Percentiles rank a stretch among this genome's conserved stretches.
Conservation (phyloP, 495 filamentous ascomycete genomes). For the Neurospora sp. region DNA sequence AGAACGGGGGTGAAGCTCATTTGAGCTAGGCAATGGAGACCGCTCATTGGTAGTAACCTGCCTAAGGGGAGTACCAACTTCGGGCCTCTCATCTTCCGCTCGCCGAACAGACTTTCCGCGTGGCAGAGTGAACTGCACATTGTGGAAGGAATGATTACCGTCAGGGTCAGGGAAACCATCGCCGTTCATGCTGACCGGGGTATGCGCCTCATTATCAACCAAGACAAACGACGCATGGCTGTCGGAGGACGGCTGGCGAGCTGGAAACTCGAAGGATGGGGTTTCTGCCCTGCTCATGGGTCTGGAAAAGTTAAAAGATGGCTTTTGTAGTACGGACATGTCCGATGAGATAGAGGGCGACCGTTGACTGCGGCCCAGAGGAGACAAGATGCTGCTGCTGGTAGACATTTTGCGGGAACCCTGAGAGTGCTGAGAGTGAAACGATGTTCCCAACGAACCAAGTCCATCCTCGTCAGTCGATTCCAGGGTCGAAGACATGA, state of each 20-base stretch:
- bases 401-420: slow-evolving; percentile 51
- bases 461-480: slow-evolving; percentile 28
- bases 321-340: slow-evolving; percentile 52
- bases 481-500: slow-evolving; percentile 34
- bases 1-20: slow-evolving; percentile 24
- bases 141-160: background rate
- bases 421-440: slow-evolving; percentile 26
- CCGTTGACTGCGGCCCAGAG: slow-evolving; percentile 46
- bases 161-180: slow-evolving; percentile 44
- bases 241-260: slow-evolving; percentile 48
- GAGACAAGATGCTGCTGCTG: slow-evolving; percentile 53
- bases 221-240: slow-evolving; percentile 52
- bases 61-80: slow-evolving; percentile 36
- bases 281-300: slow-evolving; percentile 72
- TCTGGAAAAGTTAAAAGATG: slow-evolving; percentile 86
- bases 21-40: slow-evolving; percentile 34
- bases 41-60: slow-evolving; percentile 49
- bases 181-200: slow-evolving; percentile 53
- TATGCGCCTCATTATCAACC: slow-evolving; percentile 49
- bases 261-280: slow-evolving; percentile 49
- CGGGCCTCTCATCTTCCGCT: background rate
- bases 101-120: background rate
- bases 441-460: slow-evolving; percentile 27
- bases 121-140: background rate
- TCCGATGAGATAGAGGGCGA: slow-evolving; percentile 81